Percentiles rank a stretch among this genome's conserved stretches.
Evolutionary conservation across 2,329 filamentous ascomycete species (phyloP).

Genomic region (Trichoderma harzianum): DNA sequence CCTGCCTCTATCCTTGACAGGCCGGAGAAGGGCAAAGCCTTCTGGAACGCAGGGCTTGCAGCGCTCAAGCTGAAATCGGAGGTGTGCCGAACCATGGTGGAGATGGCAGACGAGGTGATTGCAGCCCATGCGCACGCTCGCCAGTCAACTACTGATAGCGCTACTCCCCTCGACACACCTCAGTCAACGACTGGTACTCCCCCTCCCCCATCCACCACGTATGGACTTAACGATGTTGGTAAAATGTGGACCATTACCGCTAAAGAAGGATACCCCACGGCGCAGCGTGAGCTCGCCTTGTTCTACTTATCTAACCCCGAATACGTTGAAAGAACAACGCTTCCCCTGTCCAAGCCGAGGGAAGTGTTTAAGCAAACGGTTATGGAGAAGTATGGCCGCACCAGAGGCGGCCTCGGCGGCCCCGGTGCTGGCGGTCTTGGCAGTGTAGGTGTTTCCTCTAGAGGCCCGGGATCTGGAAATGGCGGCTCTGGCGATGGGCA

Average conservation of each 20-base stretch:
- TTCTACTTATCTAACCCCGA: conserved; percentile 92
- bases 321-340: conserved; percentile 72
- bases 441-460: conserved; percentile 24
- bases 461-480: conserved; percentile 25
- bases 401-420: conserved; percentile 25
- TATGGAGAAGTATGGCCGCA: conserved; percentile 64
- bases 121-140: conserved; percentile 63
- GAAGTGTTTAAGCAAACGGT: conserved; percentile 90
- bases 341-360: conserved; percentile 77
- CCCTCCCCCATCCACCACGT: conserved; percentile 54
- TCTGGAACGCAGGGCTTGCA: conserved; percentile 85
- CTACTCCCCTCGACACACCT: conserved; percentile 28
- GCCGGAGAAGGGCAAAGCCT: conserved; percentile 69
- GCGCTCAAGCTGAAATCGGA: conserved; percentile 87
- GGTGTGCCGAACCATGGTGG: conserved; percentile 74
- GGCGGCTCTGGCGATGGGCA: conserved; percentile 24
- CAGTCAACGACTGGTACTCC: conserved; percentile 41
- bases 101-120: conserved; percentile 55
- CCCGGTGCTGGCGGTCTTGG: conserved; percentile 25
- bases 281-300: conserved; percentile 88
- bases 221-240: conserved; percentile 76
- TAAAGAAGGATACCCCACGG: conserved; percentile 78
- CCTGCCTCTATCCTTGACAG: conserved; percentile 58
- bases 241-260: conserved; percentile 91
- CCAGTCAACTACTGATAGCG: conserved; percentile 38